These are phyloP conservation scores for Epichloe amarillans DNA, from an alignment of 2,329 filamentous ascomycete genomes.

Conservation along the genomic window DNA sequence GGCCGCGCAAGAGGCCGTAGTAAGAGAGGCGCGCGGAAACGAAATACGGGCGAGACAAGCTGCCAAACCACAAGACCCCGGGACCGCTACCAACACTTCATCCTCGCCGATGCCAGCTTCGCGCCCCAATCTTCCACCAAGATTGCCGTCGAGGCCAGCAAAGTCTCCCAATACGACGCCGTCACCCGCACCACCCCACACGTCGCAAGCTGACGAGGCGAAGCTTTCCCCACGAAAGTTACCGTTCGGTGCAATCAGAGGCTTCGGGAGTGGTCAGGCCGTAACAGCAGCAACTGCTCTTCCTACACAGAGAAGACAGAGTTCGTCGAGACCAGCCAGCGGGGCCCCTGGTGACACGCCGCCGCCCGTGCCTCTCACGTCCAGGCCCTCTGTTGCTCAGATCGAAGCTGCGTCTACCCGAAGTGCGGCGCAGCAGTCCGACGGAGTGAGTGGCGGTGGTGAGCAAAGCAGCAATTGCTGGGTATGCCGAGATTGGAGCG, in stretches of 20 bases:
- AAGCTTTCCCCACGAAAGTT: slow-evolving; percentile 6
- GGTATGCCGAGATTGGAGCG: slow-evolving; percentile 77
- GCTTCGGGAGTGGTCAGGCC: slow-evolving; percentile 10
- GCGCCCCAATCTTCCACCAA: slow-evolving; percentile 33
- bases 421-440: slow-evolving; percentile 13
- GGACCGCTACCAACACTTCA: slow-evolving; percentile 16
- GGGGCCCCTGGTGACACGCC: slow-evolving; percentile 22
- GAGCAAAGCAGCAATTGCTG: slow-evolving; percentile 42
- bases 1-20: slow-evolving; percentile 4
- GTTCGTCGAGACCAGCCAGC: slow-evolving; percentile 3
- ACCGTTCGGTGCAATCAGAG: slow-evolving; percentile 8
- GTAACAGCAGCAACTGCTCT: background rate
- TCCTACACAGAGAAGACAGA: slow-evolving; percentile 1
- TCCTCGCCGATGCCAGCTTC: slow-evolving; percentile 11
- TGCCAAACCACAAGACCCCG: background rate
- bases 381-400: slow-evolving; percentile 38
- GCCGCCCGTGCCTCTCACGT: slow-evolving; percentile 38
- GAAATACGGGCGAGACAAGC: slow-evolving; percentile 6
- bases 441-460: background rate
- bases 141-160: slow-evolving; percentile 35
- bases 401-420: slow-evolving; percentile 31
- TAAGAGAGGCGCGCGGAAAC: slow-evolving; percentile 1
- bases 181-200: slow-evolving; percentile 1
- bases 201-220: slow-evolving; percentile 1
- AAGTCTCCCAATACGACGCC: slow-evolving; percentile 14